Conservation (phyloP, 2,329 filamentous ascomycete genomes). For the Tricladium varicosporioides region DNA sequence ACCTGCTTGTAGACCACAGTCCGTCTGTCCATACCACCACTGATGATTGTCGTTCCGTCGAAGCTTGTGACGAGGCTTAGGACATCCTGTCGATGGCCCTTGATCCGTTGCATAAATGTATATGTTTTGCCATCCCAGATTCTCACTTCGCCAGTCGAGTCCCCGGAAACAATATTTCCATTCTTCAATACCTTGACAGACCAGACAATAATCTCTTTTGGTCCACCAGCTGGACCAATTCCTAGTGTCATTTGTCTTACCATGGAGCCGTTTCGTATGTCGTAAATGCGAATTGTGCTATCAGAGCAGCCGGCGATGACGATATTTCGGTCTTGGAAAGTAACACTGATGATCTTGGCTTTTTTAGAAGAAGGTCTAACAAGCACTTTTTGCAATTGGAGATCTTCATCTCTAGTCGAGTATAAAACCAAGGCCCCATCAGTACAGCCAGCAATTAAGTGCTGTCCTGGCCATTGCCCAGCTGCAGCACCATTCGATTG, state of each 20-base stretch:
- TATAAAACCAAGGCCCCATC: constrained; percentile 88
- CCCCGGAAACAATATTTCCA: constrained; percentile 89
- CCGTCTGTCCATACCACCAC: constrained; percentile 86
- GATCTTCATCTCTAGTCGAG: constrained; percentile 78
- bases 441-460: constrained; percentile 83
- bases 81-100: constrained; percentile 85
- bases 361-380: constrained; percentile 77
- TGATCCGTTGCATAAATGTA: constrained; percentile 80
- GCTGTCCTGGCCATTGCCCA: constrained; percentile 42
- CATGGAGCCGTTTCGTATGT: constrained; percentile 74
- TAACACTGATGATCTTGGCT: constrained; percentile 84
- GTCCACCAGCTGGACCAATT: constrained; percentile 70
- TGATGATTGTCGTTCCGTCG: constrained; percentile 80
- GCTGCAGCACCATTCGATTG: constrained; percentile 31
- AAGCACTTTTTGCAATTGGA: constrained; percentile 76
- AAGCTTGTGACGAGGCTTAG: constrained; percentile 80
- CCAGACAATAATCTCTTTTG: constrained; percentile 89
- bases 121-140: constrained; percentile 95
- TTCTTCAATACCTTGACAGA: constrained; percentile 83
- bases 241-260: constrained; percentile 84
- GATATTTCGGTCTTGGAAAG: constrained; percentile 80
- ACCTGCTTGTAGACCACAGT: constrained; percentile 79
- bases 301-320: constrained; percentile 94
- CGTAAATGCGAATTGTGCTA: constrained; percentile 88
- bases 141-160: constrained; percentile 89